Percentiles rank a stretch among this genome's conserved stretches.
Evolutionary conservation across 176 grass and related monocot species (phyloP).

Genomic region (Aegilops longissima): DNA sequence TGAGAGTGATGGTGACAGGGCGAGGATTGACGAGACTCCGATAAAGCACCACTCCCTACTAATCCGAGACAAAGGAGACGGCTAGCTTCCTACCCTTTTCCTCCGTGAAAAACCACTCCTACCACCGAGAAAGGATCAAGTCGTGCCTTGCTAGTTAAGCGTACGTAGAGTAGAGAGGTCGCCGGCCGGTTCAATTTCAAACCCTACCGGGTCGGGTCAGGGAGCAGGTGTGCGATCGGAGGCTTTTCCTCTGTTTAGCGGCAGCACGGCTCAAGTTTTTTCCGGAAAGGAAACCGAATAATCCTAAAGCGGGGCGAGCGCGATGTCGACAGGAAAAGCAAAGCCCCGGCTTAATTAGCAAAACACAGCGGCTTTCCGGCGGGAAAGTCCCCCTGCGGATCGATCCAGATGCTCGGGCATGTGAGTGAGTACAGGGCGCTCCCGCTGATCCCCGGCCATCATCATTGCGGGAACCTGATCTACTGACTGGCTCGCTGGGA

Average conservation of each 20-base stretch:
- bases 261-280: neutral
- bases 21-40: neutral
- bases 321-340: slow-evolving; percentile 4
- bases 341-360: slow-evolving; percentile 1
- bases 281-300: neutral
- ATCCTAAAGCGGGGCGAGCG: neutral
- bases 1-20: neutral
- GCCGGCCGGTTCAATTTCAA: neutral
- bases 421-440: neutral
- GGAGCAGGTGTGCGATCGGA: neutral
- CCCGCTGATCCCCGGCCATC: neutral
- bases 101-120: neutral
- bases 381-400: neutral
- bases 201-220: neutral
- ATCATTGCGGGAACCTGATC: slow-evolving; percentile 19
- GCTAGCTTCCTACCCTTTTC: neutral
- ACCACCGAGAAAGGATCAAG: neutral
- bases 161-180: neutral
- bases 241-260: neutral
- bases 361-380: slow-evolving; percentile 27
- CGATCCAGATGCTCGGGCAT: slow-evolving; percentile 23
- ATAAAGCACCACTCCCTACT: neutral
- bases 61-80: neutral
- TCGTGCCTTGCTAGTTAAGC: slow-evolving; percentile 25
- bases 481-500: neutral